These are phyloP conservation scores for Epichloe uncinata DNA, from an alignment of 2,329 filamentous ascomycete genomes.

Conservation along the genomic window DNA sequence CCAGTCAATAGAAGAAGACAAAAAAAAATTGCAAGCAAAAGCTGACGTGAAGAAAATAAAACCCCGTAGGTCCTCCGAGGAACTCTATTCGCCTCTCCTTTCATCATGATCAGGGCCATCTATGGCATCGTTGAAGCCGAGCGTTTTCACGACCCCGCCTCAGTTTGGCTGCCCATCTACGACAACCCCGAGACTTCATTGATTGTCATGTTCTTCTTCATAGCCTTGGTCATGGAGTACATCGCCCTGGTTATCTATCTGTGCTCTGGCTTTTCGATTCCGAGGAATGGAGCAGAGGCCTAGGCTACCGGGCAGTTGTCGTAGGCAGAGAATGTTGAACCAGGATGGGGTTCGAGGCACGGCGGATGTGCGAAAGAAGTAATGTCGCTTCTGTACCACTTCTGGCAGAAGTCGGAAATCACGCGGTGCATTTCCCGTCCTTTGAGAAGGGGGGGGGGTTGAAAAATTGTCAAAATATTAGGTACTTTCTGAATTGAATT, in stretches of 20 bases:
- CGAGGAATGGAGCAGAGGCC: background rate
- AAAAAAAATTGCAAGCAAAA: background rate
- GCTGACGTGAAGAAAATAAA: background rate
- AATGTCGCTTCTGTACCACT: no score
- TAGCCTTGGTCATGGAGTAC: slow-evolving; percentile 9
- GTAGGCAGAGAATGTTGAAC: no score
- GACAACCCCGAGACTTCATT: slow-evolving; percentile 3
- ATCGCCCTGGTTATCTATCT: slow-evolving; percentile 7
- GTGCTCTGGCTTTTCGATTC: slow-evolving; percentile 8
- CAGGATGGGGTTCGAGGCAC: no score
- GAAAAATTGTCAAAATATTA: no score
- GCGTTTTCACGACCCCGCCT: background rate
- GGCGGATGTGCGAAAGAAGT: no score
- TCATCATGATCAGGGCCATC: slow-evolving; percentile 11
- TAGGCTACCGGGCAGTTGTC: background rate
- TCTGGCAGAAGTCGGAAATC: no score
- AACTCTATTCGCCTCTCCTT: slow-evolving; percentile 10
- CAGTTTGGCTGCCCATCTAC: slow-evolving; percentile 10
- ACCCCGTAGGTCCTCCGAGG: slow-evolving; percentile 9
- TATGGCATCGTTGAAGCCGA: slow-evolving; percentile 12
- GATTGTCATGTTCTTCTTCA: slow-evolving; percentile 7
- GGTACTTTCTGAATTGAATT: no score
- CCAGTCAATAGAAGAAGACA: no score
- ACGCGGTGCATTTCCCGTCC: no score
- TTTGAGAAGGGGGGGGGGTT: no score